Evolutionary conservation across 148 eudicot species (phyloP), one percentile per base, ranked within the genome.

Genomic region (Diospyros kaki): DNA sequence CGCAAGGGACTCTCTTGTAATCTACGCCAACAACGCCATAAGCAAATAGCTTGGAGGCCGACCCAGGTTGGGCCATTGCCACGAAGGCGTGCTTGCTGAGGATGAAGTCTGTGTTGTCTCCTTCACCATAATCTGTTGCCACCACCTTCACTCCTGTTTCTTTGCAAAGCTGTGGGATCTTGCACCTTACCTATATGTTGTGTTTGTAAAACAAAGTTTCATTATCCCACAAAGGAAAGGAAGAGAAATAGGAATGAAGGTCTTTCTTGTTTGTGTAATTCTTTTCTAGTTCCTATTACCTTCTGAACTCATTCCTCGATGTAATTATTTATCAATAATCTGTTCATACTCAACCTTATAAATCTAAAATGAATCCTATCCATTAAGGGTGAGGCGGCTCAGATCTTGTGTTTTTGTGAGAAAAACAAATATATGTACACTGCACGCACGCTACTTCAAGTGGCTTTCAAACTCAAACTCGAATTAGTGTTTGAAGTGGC

Each of bases 1-100:
- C 58, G 71, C 90, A 86, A 4, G 89, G 84, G 60, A 89, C 75
- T 28, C 88, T 73, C 8, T 52, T 43, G 48, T 84, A 87, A 68
- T 87, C 93, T 1, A 89, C 41, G 45, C 83, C 88, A 17, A 89
- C 86, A 8, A 83, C 84, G 3, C 89, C 90, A 17, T 75, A 84
- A 1, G 84, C 79, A 2, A 77, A 72, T 38, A 89, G 74, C 15
- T 77, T 73, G 3, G 48, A 59, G 2, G 84, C 90, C 63, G 51
- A 45, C 70, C 81, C 78, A 1, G 88, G 81, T 2, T 17, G 48
- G 13, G 93, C 93, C 77, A 89, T 54, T 8, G 55, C 66, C 2
- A 81, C 78, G 52, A 77, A 89, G 39, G 85, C 90, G 1, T 76
- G 77, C 2, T 70, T 44, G 66, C 79, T 85, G 1, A 89, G 73